Evolutionary conservation across 306 rosid species (phyloP), one percentile per base, ranked within the genome.

Genomic region (Lathyrus tuberosus): DNA sequence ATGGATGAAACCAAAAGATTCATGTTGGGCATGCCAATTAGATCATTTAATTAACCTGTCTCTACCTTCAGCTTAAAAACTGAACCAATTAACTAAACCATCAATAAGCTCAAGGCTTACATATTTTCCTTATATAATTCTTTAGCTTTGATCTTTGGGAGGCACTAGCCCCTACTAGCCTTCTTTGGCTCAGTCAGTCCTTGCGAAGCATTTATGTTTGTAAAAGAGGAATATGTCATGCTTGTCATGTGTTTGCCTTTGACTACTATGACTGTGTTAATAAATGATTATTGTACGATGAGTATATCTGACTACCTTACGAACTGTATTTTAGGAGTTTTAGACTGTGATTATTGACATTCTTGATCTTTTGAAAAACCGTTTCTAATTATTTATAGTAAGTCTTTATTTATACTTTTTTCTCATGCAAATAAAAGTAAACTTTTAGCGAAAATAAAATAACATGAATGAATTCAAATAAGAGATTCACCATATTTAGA

Each of bases 11-110:
- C 70, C 37, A 40, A 33, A 68, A 16, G 41, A 46, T 58, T 58
- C 28, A 48, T 68, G 72, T 43, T 47, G 53, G 53, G 54, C 8
- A 8, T 57, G 66, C 20, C 51, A 30, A 56, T 7, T 44, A 8
- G 17, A 6, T 14, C 30, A 28, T 64, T 73, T 73, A 64, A 40
- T 13, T 65, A 12, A 18, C 17, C 30, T 30, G 58, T 49, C 52
- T 72, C 53, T 62, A 53, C 15, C 65, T 53, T 74, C 76, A 46
- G 48, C 49, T 18, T 6, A 30, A 10, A 46, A 72, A 46, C 61
- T 35, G 43, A 61, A 61, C 61, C 38, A 33, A 13, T 46, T 47
- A 60, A 17, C 18, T 71, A 46, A 26, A 71, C 54, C 10, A 22
- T 6, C 15, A 68, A 8, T 52, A 53, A 52, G 52, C 53, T 69